These are phyloP conservation scores for Boletales sp. DNA, from an alignment of 768 basidiomycete species.

Conservation along the genomic window DNA sequence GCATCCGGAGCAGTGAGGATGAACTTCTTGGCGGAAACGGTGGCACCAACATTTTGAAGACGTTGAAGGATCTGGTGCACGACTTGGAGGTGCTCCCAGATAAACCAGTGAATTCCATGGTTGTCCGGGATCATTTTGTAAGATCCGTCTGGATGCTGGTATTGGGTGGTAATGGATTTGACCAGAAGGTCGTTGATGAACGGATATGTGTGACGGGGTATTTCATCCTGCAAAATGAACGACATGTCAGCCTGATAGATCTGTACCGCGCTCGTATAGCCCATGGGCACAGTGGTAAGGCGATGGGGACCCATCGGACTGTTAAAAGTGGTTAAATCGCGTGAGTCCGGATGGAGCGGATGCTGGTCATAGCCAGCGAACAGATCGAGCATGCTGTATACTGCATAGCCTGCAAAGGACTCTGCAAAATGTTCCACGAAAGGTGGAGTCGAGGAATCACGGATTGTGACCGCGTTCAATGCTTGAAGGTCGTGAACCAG, in stretches of 20 bases:
- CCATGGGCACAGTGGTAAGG: too few species aligned
- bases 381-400: too few species aligned
- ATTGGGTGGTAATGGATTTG: conserved; percentile 35
- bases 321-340: too few species aligned
- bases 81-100: conserved; percentile 37
- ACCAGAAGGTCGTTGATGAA: conserved; percentile 41
- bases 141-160: conserved; percentile 22
- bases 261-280: too few species aligned
- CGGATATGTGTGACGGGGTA: too few species aligned
- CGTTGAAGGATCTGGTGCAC: conserved; percentile 37
- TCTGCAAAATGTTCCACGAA: neutral
- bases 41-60: conserved; percentile 35
- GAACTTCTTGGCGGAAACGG: conserved; percentile 36
- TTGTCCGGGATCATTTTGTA: conserved; percentile 38
- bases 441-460: accelerated
- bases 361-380: too few species aligned
- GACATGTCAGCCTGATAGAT: too few species aligned
- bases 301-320: too few species aligned
- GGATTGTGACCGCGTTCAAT: neutral
- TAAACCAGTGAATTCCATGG: conserved; percentile 31
- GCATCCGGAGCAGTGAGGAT: conserved; percentile 25
- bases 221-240: too few species aligned
- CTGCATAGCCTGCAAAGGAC: neutral
- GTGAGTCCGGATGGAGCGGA: too few species aligned
- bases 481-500: conserved; percentile 1